Evolutionary conservation across 2,329 filamentous ascomycete genomes (phyloP), one percentile per base, ranked within the genome.

Genomic region (Neonectria hederae): DNA sequence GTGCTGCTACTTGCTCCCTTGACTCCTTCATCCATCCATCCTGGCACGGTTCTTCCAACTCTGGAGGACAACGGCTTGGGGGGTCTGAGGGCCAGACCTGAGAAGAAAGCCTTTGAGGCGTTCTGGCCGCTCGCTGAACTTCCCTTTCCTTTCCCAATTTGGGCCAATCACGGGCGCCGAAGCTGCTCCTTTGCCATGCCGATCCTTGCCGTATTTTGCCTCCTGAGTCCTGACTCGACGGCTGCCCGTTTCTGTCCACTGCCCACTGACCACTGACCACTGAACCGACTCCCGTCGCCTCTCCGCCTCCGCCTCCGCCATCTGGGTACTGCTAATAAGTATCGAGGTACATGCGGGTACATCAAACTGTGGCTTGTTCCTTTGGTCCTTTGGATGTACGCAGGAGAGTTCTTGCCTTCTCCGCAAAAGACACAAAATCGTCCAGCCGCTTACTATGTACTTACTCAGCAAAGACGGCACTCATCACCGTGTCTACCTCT

Each of bases 161-260:
- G 42, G 26, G 19, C 53, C 59, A 57, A 52, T 57, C 59, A 57
- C 17, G 26, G 28, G 24, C 51, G 24, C n/a, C 32, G 14, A 19
- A 22, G 4, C 17, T 35, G 24, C 59, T 48, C 40, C 35, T 19
- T 45, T n/a, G 24, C 43, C 26, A 21, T 26, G 60, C 54, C 45
- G 54, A 63, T 63, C 60, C 60, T 53, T 63, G 19, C 60, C 54
- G 45, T 5, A 43, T 59, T 21, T 49, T 54, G 60, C 60, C 60
- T 59, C 59, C 40, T 57, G 59, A 62, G 54, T 59, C 59, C 48
- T 57, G 59, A 62, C 53, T 62, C 54, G 54, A 38, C 38, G 26
- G 22, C n/a, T 43, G 52, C 24, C 59, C 52, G 51, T 42, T 54
- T 51, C 24, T 49, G 17, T 17, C 10, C 4, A 17, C 14, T 32